Evolutionary conservation across 768 basidiomycete genomes (phyloP).

Genomic region (Russula compacta): DNA sequence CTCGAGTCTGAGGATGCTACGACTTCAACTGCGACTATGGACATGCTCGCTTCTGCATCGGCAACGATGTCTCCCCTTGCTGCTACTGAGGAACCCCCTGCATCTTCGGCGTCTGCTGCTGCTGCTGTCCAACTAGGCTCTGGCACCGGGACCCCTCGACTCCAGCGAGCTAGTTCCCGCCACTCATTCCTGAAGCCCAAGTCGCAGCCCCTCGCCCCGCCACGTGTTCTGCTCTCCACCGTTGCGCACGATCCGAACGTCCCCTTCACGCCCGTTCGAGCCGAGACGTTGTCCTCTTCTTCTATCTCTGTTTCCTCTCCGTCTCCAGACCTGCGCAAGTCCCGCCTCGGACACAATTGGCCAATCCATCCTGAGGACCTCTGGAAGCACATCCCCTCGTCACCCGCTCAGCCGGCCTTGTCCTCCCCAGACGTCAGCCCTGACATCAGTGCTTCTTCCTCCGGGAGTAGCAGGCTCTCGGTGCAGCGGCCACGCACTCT

Average conservation of each 20-base stretch:
- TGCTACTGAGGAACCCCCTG: background rate
- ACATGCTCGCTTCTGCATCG: slow-evolving; percentile 15
- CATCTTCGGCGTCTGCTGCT: background rate
- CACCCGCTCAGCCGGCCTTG: slow-evolving; percentile 21
- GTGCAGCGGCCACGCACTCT: slow-evolving; percentile 27
- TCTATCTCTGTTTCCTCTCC: background rate
- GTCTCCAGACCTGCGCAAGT: slow-evolving; percentile 7
- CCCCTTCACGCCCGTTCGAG: background rate
- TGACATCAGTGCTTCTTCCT: background rate
- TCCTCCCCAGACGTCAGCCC: slow-evolving; percentile 16
- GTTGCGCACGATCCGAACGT: background rate
- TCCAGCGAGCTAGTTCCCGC: background rate
- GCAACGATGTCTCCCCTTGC: slow-evolving; percentile 15
- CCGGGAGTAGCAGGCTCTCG: slow-evolving; percentile 10
- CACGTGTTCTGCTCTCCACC: slow-evolving; percentile 1
- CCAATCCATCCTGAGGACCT: slow-evolving; percentile 22
- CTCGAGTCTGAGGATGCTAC: slow-evolving; percentile 7
- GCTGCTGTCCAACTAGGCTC: background rate
- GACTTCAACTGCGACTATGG: slow-evolving; percentile 2
- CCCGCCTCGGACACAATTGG: slow-evolving; percentile 3
- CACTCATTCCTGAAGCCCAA: background rate
- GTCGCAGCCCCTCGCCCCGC: background rate
- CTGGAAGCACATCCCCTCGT: slow-evolving; percentile 26
- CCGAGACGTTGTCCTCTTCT: background rate
- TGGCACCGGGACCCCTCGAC: background rate